phyloP scores from a whole-genome alignment of 768 basidiomycete species.

The Lactarius quietus region DNA sequence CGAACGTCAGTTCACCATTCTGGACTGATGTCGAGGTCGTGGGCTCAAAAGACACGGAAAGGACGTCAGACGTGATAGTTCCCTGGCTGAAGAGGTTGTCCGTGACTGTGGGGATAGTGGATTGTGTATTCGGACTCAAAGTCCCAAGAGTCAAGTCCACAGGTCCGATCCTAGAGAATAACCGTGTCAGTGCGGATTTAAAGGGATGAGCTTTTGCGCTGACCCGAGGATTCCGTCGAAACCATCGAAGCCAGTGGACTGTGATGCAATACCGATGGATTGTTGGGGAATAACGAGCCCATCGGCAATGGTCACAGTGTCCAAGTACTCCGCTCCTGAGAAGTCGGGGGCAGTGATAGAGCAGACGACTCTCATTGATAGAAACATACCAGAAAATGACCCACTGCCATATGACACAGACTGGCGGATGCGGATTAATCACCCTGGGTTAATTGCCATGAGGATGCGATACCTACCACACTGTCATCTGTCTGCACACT shows the following conservation, averaged over 20 bases:
- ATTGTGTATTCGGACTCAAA: not conserved
- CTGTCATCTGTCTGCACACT: not conserved
- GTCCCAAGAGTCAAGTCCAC: slow-evolving; percentile 32
- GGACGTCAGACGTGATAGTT: too few relatives aligned
- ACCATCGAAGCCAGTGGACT: slow-evolving; percentile 28
- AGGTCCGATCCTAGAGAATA: slow-evolving; percentile 33
- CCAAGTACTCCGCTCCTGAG: too few relatives aligned
- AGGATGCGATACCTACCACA: slow-evolving; percentile 5
- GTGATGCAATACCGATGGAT: slow-evolving; percentile 37
- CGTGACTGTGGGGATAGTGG: slow-evolving; percentile 32
- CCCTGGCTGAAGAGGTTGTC: too few relatives aligned
- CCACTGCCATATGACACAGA: slow-evolving; percentile 12
- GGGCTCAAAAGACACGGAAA: too few relatives aligned
- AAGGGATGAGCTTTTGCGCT: too few relatives aligned
- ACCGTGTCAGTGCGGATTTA: not conserved
- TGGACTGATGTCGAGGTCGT: slow-evolving; percentile 7
- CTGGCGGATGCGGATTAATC: not conserved
- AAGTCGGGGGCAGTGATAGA: not conserved
- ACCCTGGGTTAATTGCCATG: too few relatives aligned
- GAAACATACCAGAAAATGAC: slow-evolving; percentile 4
- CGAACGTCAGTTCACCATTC: slow-evolving; percentile 37
- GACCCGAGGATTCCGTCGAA: slow-evolving; percentile 40
- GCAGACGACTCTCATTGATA: not conserved
- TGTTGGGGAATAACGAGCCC: slow-evolving; percentile 31
- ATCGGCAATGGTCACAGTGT: slow-evolving; percentile 4